Percentiles rank a stretch among this genome's conserved stretches.
These are phyloP conservation scores for Suillus sp. DNA, from an alignment of 768 basidiomycete species.

Conservation along the genomic window DNA sequence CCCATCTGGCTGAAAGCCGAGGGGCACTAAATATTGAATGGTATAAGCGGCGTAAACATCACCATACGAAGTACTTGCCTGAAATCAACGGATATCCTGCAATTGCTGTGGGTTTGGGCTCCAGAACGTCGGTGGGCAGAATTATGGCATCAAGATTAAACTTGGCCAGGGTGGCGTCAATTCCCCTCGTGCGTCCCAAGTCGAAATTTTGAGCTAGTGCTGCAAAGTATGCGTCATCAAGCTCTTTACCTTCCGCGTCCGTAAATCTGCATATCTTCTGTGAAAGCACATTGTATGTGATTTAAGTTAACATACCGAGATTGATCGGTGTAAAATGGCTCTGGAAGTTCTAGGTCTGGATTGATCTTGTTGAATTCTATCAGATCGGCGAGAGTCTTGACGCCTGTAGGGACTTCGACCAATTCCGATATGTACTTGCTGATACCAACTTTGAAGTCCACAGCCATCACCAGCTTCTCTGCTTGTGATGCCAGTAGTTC, in stretches of 20 bases:
- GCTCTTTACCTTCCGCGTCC: constrained; percentile 24
- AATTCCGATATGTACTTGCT: neutral
- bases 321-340: constrained; percentile 33
- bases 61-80: constrained; percentile 21
- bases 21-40: constrained; percentile 43
- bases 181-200: constrained; percentile 53
- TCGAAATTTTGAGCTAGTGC: constrained; percentile 48
- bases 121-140: constrained; percentile 39
- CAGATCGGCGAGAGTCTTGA: constrained; percentile 53
- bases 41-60: neutral
- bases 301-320: constrained; percentile 26
- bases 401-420: constrained; percentile 53
- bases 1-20: constrained; percentile 41
- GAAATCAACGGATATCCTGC: constrained; percentile 41
- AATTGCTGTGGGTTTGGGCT: constrained; percentile 33
- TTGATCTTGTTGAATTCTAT: constrained; percentile 56
- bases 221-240: constrained; percentile 40
- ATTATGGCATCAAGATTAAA: constrained; percentile 54
- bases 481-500: constrained; percentile 41
- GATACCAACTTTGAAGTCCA: constrained; percentile 2
- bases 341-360: constrained; percentile 43
- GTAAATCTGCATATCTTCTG: constrained; percentile 23
- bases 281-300: constrained; percentile 28
- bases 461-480: neutral
- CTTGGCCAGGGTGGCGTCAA: constrained; percentile 51